Percentiles rank a stretch among this genome's conserved stretches.
phyloP scores from a whole-genome alignment of 108 stramenopile genomes.

The Asterionellopsis glacialis region DNA sequence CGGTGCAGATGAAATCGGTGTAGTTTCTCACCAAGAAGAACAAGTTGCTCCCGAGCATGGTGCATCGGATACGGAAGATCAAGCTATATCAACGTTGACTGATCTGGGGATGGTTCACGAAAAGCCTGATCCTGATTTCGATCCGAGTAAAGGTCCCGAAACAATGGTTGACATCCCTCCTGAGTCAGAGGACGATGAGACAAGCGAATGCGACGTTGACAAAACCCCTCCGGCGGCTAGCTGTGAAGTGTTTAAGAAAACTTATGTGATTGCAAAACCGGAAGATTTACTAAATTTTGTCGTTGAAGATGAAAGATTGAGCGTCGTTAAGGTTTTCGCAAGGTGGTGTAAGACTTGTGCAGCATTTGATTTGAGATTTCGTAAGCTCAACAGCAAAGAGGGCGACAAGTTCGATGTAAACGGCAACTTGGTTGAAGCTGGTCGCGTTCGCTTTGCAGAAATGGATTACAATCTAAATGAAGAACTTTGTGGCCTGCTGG shows the following conservation, averaged over 20 bases:
- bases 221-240: not conserved
- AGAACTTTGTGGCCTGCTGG: too few relatives aligned
- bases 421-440: too few relatives aligned
- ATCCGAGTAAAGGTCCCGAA: constrained; percentile 7
- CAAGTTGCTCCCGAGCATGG: constrained; percentile 18
- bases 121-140: constrained; percentile 20
- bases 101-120: constrained; percentile 30
- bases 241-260: not conserved
- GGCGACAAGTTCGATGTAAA: too few relatives aligned
- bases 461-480: too few relatives aligned
- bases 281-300: not conserved
- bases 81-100: constrained; percentile 40
- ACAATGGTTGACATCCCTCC: not conserved
- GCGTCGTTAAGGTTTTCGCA: too few relatives aligned
- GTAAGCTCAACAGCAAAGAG: too few relatives aligned
- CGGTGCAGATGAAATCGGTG: not conserved
- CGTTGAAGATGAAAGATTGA: too few relatives aligned
- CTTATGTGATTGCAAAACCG: not conserved
- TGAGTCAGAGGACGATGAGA: not conserved
- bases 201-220: not conserved
- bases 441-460: too few relatives aligned
- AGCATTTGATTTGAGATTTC: too few relatives aligned
- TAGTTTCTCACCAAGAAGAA: constrained; percentile 1
- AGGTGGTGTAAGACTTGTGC: too few relatives aligned
- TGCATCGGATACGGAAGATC: constrained; percentile 44